Conservation (phyloP, 352 stramenopile species). For the Phytophthora pluvialis region DNA sequence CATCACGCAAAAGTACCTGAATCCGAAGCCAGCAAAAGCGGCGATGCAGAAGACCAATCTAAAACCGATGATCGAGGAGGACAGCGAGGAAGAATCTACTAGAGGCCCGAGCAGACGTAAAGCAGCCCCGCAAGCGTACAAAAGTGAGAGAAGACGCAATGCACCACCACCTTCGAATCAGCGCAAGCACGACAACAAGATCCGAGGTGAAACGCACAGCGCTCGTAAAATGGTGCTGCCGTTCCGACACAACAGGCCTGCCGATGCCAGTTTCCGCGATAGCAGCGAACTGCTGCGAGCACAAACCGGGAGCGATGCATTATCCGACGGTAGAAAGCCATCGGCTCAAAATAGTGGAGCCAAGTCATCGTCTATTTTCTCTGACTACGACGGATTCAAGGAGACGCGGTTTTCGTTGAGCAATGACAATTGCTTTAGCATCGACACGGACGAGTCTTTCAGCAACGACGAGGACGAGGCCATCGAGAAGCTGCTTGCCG, state of each 20-base stretch:
- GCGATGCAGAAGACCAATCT: conserved; percentile 33
- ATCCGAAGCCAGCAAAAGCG: conserved; percentile 28
- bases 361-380: conserved; percentile 34
- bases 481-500: conserved; percentile 34
- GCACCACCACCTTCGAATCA: conserved; percentile 1
- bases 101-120: conserved; percentile 27
- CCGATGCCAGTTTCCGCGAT: conserved; percentile 25
- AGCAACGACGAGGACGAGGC: conserved; percentile 35
- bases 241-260: conserved; percentile 13
- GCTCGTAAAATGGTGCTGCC: conserved; percentile 12
- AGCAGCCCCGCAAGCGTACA: conserved; percentile 14
- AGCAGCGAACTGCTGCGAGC: conserved; percentile 18
- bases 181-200: conserved; percentile 25
- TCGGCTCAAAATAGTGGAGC: conserved; percentile 32
- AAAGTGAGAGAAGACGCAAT: conserved; percentile 20
- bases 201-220: conserved; percentile 19
- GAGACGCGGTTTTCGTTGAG: conserved; percentile 30
- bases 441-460: conserved; percentile 11
- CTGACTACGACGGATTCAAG: conserved; percentile 38
- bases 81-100: conserved; percentile 32
- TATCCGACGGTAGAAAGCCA: conserved; percentile 11
- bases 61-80: conserved; percentile 36
- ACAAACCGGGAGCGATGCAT: conserved; percentile 1
- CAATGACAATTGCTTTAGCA: conserved; percentile 27
- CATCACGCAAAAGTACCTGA: conserved; percentile 51